Conservation (phyloP, 1,284 basidiomycete genomes). For the Athelia psychrophila region DNA sequence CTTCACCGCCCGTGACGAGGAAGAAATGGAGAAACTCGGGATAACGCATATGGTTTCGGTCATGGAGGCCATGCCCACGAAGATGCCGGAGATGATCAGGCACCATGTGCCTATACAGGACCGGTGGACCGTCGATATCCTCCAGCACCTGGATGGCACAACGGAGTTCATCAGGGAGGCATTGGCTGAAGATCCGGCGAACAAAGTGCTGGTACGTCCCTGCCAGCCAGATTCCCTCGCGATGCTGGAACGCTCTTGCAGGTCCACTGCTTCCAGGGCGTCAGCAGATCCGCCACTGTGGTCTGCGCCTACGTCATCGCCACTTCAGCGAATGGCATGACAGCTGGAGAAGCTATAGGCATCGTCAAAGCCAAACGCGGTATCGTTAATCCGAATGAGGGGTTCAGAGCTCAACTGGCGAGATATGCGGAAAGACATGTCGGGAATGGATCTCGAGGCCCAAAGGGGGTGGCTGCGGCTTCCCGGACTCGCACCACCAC, state of each 20-base stretch:
- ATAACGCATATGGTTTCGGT: constrained; percentile 72
- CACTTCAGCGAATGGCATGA: constrained; percentile 44
- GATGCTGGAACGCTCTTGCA: constrained; percentile 15
- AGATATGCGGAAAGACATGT: constrained; percentile 39
- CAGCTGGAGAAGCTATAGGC: constrained; percentile 50
- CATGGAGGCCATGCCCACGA: constrained; percentile 45
- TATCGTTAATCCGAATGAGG: constrained; percentile 61
- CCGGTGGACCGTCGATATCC: constrained; percentile 49
- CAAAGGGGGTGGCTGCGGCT: constrained; percentile 1
- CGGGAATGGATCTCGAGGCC: constrained; percentile 12
- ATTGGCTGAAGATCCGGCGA: constrained; percentile 45
- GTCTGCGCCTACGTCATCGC: constrained; percentile 82
- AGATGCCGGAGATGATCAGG: constrained; percentile 42
- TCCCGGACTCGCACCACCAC: constrained; percentile 5
- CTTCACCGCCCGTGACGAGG: constrained; percentile 46
- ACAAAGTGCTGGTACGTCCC: constrained; percentile 59
- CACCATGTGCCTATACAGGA: constrained; percentile 61
- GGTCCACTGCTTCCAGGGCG: constrained; percentile 81
- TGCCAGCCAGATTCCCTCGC: constrained; percentile 21
- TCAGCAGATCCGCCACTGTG: constrained; percentile 78
- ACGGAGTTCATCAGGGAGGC: constrained; percentile 64
- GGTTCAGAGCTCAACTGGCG: constrained; percentile 63
- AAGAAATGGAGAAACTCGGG: constrained; percentile 46
- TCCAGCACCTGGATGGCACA: constrained; percentile 54
- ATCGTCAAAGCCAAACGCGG: constrained; percentile 54